Percentiles rank a stretch among this genome's conserved stretches.
Conservation (phyloP, 2,329 filamentous ascomycete genomes). For the Botryosphaeria dothidea region DNA sequence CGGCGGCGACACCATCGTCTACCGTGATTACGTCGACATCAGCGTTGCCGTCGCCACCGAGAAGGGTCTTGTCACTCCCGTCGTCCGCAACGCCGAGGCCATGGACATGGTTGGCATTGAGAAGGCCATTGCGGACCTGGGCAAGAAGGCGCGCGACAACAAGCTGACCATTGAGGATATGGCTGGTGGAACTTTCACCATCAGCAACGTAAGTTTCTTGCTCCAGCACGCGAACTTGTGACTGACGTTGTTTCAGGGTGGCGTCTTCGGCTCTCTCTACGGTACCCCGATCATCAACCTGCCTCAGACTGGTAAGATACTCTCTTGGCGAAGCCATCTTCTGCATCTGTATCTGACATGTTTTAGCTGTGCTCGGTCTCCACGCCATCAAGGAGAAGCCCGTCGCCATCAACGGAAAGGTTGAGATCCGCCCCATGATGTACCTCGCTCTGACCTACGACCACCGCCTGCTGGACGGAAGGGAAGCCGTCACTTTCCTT, state of each 20-base stretch:
- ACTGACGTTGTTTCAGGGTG: constrained; percentile 52
- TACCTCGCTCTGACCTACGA: constrained; percentile 97
- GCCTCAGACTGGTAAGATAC: constrained; percentile 69
- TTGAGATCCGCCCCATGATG: constrained; percentile 98
- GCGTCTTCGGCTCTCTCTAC: constrained; percentile 96
- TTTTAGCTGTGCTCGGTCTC: constrained; percentile 74
- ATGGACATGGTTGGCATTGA: constrained; percentile 90
- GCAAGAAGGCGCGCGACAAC: constrained; percentile 94
- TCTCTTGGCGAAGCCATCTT: not conserved
- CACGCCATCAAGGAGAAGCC: constrained; percentile 96
- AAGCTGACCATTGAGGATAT: constrained; percentile 99
- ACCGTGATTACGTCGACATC: constrained; percentile 96
- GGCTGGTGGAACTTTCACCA: constrained; percentile 97
- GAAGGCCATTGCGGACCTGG: constrained; percentile 85
- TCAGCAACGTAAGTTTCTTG: constrained; percentile 69
- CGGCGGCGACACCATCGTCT: constrained; percentile 95
- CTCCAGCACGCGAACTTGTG: not conserved
- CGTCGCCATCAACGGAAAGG: constrained; percentile 86
- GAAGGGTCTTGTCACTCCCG: constrained; percentile 94
- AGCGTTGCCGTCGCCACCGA: constrained; percentile 96
- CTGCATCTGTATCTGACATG: constrained; percentile 22
- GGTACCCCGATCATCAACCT: constrained; percentile 98
- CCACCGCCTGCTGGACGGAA: constrained; percentile 90
- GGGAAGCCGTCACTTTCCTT: constrained; percentile 94
- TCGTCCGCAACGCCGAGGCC: constrained; percentile 88